phyloP scores from a whole-genome alignment of 2,329 filamentous ascomycete genomes.

The Diaporthe ilicicola region DNA sequence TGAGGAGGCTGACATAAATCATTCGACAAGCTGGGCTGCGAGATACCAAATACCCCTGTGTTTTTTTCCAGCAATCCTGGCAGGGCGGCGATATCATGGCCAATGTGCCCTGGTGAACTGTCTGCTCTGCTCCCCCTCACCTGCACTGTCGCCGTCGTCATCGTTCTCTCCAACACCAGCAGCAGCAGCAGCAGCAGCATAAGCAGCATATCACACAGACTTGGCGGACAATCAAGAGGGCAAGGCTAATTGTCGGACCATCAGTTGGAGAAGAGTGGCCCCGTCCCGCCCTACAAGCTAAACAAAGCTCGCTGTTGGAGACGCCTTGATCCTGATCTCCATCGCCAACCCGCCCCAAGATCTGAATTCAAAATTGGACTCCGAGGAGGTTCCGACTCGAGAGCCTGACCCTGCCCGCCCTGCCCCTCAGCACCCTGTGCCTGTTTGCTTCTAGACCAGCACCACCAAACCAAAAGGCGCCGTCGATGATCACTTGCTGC shows the following conservation, averaged over 20 bases:
- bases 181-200: constrained; percentile 1
- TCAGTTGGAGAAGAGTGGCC: constrained; percentile 12
- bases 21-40: background rate
- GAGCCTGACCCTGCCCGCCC: constrained; percentile 17
- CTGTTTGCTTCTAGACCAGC: constrained; percentile 20
- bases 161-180: constrained; percentile 4
- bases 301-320: constrained; percentile 11
- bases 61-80: background rate
- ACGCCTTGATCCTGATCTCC: constrained; percentile 13
- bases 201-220: constrained; percentile 2
- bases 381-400: constrained; percentile 27
- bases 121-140: constrained; percentile 16
- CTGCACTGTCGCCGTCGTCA: constrained; percentile 1
- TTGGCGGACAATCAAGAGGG: background rate
- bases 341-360: constrained; percentile 11
- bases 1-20: constrained; percentile 12
- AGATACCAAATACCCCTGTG: background rate
- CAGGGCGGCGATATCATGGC: constrained; percentile 13
- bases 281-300: constrained; percentile 8
- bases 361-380: constrained; percentile 16
- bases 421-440: constrained; percentile 22
- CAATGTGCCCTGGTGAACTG: constrained; percentile 1
- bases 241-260: constrained; percentile 24
- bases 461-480: constrained; percentile 34
- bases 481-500: constrained; percentile 40